Evolutionary conservation across 2,329 filamentous ascomycete species (phyloP).

Genomic region (Arthrinium phaeospermum): DNA sequence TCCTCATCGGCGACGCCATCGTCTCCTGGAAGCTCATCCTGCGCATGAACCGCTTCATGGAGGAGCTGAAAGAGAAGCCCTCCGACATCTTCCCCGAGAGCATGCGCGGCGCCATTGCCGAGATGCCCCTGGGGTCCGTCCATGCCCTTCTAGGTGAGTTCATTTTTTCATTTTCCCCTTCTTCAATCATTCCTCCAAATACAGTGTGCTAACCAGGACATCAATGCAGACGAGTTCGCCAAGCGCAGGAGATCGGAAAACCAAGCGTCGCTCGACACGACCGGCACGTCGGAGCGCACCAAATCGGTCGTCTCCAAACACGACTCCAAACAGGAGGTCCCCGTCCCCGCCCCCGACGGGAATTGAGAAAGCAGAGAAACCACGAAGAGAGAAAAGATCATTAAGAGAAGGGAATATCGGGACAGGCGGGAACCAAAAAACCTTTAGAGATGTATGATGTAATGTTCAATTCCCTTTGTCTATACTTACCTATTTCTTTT

Average conservation of each 20-base stretch:
- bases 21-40: constrained; percentile 44
- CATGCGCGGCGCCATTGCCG: constrained; percentile 26
- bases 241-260: constrained; percentile 18
- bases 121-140: constrained; percentile 29
- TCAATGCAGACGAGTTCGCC: constrained; percentile 19
- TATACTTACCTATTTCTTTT: background rate
- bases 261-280: background rate
- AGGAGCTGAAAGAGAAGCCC: constrained; percentile 42
- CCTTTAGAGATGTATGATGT: background rate
- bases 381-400: background rate
- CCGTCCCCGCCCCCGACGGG: background rate
- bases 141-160: constrained; percentile 23
- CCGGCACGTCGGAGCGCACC: background rate
- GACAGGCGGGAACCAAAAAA: background rate
- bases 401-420: background rate
- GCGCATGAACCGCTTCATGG: constrained; percentile 41
- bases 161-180: background rate
- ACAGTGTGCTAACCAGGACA: background rate
- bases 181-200: background rate
- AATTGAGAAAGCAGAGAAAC: background rate
- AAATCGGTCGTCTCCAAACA: background rate
- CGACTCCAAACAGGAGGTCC: background rate
- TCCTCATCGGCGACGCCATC: constrained; percentile 42
- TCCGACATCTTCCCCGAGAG: constrained; percentile 38
- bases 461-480: background rate